Base-by-base conservation (phyloP, 352 stramenopile genomes). In the Phytophthora fragariae region DNA sequence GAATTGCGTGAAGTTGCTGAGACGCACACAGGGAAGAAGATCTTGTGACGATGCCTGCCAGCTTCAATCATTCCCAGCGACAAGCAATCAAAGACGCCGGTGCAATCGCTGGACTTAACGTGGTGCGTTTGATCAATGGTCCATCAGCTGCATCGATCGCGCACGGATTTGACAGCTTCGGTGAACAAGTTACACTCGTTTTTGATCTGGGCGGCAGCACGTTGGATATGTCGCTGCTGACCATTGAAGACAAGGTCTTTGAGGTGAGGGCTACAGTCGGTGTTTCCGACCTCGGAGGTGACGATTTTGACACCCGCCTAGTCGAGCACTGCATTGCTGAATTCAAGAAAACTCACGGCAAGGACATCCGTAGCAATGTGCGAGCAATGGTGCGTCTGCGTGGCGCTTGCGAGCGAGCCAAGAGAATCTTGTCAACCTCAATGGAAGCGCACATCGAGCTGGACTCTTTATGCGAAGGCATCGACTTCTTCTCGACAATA, bases 371-470 rank as follows among this genome's bases (percentile, higher is more conserved):
- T 5, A 21, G 11, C n/a, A 49, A 58, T 24, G 11, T 6, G 21
- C 46, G 59, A 14, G 60, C 60, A 2, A 67, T 60, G 31, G 5
- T 27, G 29, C 60, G 60, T 1, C 21, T 67, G 49, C 47, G 31
- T 15, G 12, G 14, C 19, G 60, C 60, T 24, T 67, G 60, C 21
- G 60, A 67, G 12, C n/a, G 15, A 19, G 19, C 60, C 12, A 67
- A 60, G 24, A 12, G 33, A 29, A 24, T 12, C 7, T 41, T 60
- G 21, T 37, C 24, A 5, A 33, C 33, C 53, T 67, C 49, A 15
- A 31, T 11, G 19, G 33, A 67, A 9, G 33, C 14, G 0, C 33
- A 4, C 8, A 41, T 67, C 21, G 19, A 60, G 15, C 47, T 60
- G 5, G 49, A 67, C 14, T 21, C 47, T 8, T 24, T 67, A 15